Evolutionary conservation across 1,139 yeast genomes (phyloP).

Genomic region (Protomyces gravidus): DNA sequence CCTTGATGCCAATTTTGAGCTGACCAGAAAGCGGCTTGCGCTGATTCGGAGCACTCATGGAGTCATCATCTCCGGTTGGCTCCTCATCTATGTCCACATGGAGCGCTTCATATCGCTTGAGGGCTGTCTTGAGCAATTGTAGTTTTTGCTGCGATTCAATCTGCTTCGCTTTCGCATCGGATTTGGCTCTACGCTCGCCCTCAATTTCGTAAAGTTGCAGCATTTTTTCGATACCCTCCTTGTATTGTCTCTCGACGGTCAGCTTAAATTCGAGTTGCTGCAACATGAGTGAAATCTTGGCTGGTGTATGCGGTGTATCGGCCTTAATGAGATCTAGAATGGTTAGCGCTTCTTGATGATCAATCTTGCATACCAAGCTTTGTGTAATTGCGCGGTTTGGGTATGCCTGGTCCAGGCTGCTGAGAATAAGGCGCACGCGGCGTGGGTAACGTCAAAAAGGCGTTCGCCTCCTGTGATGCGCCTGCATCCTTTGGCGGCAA

Average conservation of each 20-base stretch:
- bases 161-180: constrained; percentile 84
- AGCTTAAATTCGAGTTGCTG: constrained; percentile 89
- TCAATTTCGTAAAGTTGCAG: constrained; percentile 80
- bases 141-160: constrained; percentile 81
- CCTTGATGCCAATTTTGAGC: constrained; percentile 62
- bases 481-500: constrained; percentile 6
- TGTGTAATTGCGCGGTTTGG: constrained; percentile 32
- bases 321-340: constrained; percentile 73
- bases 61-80: constrained; percentile 41
- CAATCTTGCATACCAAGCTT: constrained; percentile 34
- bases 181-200: constrained; percentile 79
- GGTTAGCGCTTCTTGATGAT: background rate
- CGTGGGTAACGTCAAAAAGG: constrained; percentile 17
- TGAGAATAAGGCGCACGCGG: constrained; percentile 23
- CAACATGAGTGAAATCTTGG: constrained; percentile 88
- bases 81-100: constrained; percentile 65
- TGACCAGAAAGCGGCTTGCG: constrained; percentile 81
- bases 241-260: constrained; percentile 88
- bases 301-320: constrained; percentile 94
- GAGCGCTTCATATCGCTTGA: constrained; percentile 84
- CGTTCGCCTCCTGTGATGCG: background rate
- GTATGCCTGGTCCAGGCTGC: constrained; percentile 10
- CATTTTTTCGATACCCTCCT: constrained; percentile 85
- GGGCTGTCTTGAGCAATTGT: constrained; percentile 72
- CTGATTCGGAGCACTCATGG: constrained; percentile 58